Conservation (phyloP, 176 grass and related monocot genomes). For the Themeda triandra region DNA sequence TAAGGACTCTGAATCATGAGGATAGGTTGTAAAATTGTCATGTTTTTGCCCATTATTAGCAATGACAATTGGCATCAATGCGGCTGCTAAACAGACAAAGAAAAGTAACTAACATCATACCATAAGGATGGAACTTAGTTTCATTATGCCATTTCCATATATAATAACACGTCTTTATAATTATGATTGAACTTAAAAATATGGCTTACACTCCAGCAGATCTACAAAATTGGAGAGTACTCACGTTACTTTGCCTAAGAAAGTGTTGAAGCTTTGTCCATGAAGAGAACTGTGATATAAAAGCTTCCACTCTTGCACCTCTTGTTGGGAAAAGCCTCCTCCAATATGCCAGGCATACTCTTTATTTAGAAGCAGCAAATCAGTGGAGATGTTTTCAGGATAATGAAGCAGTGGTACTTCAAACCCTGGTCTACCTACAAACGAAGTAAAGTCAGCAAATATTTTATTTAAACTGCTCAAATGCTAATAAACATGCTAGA, state of each 20-base stretch:
- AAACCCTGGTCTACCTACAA: constrained; percentile 71
- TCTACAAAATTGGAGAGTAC: constrained; percentile 32
- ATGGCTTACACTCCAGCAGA: not conserved
- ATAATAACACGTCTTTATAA: not conserved
- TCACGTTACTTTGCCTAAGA: constrained; percentile 90
- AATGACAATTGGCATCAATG: not conserved
- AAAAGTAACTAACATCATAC: not conserved
- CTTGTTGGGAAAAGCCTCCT: constrained; percentile 75
- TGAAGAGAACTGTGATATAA: constrained; percentile 91
- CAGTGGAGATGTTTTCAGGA: constrained; percentile 55
- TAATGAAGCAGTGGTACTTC: constrained; percentile 70
- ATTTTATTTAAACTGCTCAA: not conserved
- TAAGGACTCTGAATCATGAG: not conserved
- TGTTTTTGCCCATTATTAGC: not conserved
- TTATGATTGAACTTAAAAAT: not conserved
- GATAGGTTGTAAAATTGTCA: not conserved
- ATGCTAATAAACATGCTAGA: not conserved
- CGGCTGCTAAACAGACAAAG: not conserved
- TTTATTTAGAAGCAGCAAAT: constrained; percentile 66
- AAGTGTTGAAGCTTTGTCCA: constrained; percentile 93
- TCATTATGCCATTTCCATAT: not conserved
- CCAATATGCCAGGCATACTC: constrained; percentile 95
- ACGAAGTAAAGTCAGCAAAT: constrained; percentile 2
- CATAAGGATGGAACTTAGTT: not conserved
- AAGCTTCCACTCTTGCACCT: constrained; percentile 78